A percentile compares a stretch with the other conserved stretches of the same genome.
phyloP scores from a whole-genome alignment of 306 rosid genomes.

The Rosa chinensis region DNA sequence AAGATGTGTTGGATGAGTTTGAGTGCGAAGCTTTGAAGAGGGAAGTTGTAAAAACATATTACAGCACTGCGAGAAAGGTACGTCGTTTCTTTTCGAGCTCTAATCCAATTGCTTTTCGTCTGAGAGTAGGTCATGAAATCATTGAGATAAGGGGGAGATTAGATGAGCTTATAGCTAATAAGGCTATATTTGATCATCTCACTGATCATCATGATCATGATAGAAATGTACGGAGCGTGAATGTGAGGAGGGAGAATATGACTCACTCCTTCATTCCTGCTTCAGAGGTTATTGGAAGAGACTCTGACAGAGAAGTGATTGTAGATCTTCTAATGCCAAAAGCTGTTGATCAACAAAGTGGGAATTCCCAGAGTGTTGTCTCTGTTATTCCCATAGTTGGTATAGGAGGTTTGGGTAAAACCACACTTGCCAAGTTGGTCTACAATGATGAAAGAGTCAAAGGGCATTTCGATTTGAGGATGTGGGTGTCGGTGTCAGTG shows the following conservation, averaged over 20 bases:
- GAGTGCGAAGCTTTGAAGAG: slow-evolving; percentile 18
- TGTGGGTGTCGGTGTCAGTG: slow-evolving; percentile 14
- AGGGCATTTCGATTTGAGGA: background rate
- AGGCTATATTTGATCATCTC: slow-evolving; percentile 11
- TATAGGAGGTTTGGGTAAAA: slow-evolving; percentile 12
- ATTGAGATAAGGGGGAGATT: slow-evolving; percentile 10
- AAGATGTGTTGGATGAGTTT: slow-evolving; percentile 35
- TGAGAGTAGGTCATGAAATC: slow-evolving; percentile 14
- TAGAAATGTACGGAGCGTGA: too few species aligned
- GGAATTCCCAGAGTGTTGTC: background rate
- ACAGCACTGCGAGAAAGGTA: slow-evolving; percentile 15
- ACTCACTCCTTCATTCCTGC: slow-evolving; percentile 23
- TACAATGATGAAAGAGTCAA: background rate
- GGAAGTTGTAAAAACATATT: background rate
- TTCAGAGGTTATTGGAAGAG: slow-evolving; percentile 40
- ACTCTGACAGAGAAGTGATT: slow-evolving; percentile 12
- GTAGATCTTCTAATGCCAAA: slow-evolving; percentile 12
- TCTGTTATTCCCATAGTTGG: slow-evolving; percentile 1
- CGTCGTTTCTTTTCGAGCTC: slow-evolving; percentile 14
- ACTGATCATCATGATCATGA: background rate
- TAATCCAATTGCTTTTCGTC: slow-evolving; percentile 10
- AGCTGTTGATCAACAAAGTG: background rate
- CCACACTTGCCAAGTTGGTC: slow-evolving; percentile 4
- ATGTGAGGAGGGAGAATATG: background rate
- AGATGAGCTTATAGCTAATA: slow-evolving; percentile 16